These are phyloP conservation scores for Talaromyces proteolyticus DNA, from an alignment of 495 filamentous ascomycete genomes.

Conservation along the genomic window DNA sequence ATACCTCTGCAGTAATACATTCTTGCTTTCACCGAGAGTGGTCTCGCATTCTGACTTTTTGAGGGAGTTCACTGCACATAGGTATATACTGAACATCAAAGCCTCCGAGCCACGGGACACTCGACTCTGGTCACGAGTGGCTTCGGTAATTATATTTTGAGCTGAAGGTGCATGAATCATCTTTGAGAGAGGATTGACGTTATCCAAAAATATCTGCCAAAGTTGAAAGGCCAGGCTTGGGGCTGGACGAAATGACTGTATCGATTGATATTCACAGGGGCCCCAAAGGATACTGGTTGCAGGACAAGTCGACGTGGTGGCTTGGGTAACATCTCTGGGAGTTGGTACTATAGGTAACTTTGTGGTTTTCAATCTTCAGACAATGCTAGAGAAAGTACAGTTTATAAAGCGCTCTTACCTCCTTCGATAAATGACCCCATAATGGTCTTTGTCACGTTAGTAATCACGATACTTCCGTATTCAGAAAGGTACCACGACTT, in stretches of 20 bases:
- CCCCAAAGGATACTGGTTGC: constrained; percentile 16
- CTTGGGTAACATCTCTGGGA: background rate
- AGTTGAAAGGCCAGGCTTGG: constrained; percentile 62
- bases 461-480: background rate
- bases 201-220: constrained; percentile 55
- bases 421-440: background rate
- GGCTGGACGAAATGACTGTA: constrained; percentile 45
- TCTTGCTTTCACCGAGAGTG: constrained; percentile 13
- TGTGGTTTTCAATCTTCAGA: background rate
- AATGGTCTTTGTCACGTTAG: background rate
- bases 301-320: background rate
- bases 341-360: background rate
- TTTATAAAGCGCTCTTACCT: background rate
- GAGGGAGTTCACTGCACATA: constrained; percentile 29
- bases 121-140: constrained; percentile 16
- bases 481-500: background rate
- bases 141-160: constrained; percentile 22
- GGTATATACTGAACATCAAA: constrained; percentile 39
- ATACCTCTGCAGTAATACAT: constrained; percentile 17
- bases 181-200: constrained; percentile 62
- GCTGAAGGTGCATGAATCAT: constrained; percentile 58
- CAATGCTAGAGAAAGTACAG: background rate
- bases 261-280: constrained; percentile 45
- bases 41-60: constrained; percentile 23
- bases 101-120: constrained; percentile 28